These are phyloP conservation scores for Cylindrodendrum hubeiense DNA, from an alignment of 2,329 filamentous ascomycete genomes.

Conservation along the genomic window DNA sequence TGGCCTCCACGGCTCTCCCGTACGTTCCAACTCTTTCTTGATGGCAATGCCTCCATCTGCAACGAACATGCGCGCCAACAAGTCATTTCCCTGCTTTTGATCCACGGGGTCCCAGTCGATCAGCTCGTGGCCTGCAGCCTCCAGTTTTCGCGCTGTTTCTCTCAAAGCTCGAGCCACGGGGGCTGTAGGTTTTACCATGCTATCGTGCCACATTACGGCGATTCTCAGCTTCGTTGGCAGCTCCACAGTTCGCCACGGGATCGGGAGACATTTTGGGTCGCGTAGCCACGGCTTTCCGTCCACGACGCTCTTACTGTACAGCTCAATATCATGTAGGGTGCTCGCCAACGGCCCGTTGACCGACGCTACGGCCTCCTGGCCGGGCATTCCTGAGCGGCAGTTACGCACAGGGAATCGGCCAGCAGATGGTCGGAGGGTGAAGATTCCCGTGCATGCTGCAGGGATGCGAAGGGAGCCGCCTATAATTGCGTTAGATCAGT, in stretches of 20 bases:
- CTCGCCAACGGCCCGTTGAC: constrained; percentile 74
- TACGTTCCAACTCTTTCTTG: constrained; percentile 51
- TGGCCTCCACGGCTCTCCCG: constrained; percentile 57
- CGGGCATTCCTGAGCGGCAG: constrained; percentile 69
- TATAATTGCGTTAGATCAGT: constrained; percentile 1
- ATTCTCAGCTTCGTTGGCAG: constrained; percentile 61
- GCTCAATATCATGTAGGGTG: constrained; percentile 65
- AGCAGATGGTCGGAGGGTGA: constrained; percentile 67
- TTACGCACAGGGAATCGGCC: constrained; percentile 70
- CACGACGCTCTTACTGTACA: constrained; percentile 67
- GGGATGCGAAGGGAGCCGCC: constrained; percentile 66
- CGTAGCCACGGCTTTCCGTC: constrained; percentile 65
- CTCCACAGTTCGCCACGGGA: constrained; percentile 63
- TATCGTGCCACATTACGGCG: constrained; percentile 75
- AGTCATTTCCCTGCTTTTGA: constrained; percentile 51
- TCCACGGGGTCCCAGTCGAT: constrained; percentile 63
- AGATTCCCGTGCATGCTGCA: constrained; percentile 70
- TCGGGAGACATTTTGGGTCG: constrained; percentile 69
- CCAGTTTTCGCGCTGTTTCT: constrained; percentile 57
- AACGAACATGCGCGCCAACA: constrained; percentile 61
- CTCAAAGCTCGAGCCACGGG: constrained; percentile 70
- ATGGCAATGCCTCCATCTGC: constrained; percentile 61
- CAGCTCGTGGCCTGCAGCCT: constrained; percentile 62
- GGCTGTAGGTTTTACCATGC: constrained; percentile 73
- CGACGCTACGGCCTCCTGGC: constrained; percentile 73